Evolutionary conservation across 805 yeast species (phyloP).

Genomic region (Naumovozyma dairenensis): DNA sequence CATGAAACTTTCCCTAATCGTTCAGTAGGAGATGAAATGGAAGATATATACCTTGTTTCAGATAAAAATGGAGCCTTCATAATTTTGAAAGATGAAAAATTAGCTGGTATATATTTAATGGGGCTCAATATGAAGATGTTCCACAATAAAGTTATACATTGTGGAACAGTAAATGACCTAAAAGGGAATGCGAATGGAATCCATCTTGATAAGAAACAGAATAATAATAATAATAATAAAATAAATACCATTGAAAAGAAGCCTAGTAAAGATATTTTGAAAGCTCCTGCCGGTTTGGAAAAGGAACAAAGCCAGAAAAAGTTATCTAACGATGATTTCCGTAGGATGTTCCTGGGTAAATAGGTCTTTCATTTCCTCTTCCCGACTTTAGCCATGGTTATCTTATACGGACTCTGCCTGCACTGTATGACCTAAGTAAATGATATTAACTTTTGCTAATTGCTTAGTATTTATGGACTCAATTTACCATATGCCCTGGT

Average conservation of each 20-base stretch:
- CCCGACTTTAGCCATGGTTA: no score
- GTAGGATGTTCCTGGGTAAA: conserved; percentile 27
- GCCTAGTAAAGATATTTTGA: background rate
- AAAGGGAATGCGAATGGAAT: conserved; percentile 3
- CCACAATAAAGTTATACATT: conserved; percentile 27
- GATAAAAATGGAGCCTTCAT: conserved; percentile 41
- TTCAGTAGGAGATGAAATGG: conserved; percentile 19
- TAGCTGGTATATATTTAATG: conserved; percentile 45
- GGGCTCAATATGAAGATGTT: conserved; percentile 32
- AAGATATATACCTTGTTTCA: conserved; percentile 37
- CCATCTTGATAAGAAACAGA: background rate
- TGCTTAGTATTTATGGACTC: no score
- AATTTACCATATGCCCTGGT: no score
- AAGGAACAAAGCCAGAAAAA: conserved; percentile 4
- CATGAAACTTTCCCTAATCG: conserved; percentile 6
- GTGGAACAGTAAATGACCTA: conserved; percentile 30
- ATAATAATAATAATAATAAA: no score
- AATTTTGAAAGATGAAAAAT: conserved; percentile 33
- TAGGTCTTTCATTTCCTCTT: no score
- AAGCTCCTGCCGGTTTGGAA: background rate
- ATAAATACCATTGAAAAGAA: background rate
- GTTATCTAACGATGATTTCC: conserved; percentile 32
- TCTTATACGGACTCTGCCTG: no score
- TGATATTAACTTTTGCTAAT: background rate
- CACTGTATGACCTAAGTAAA: no score